Evolutionary conservation across 352 stramenopile genomes (phyloP).

Genomic region (Phytophthora kernoviae): DNA sequence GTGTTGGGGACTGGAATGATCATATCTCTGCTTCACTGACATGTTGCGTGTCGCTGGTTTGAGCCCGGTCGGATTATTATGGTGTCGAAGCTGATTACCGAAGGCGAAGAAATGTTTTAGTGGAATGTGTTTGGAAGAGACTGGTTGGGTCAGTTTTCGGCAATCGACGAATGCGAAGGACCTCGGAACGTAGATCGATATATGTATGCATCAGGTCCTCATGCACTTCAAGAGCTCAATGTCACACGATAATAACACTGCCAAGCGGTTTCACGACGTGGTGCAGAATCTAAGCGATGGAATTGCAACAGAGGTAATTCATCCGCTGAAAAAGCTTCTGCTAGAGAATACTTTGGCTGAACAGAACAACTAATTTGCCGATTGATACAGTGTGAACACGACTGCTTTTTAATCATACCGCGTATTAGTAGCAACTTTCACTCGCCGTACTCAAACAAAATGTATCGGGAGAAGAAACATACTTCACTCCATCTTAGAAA

Average conservation of each 20-base stretch:
- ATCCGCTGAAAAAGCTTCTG: too few species aligned
- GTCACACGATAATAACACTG: neutral
- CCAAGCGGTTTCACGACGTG: slow-evolving; percentile 14
- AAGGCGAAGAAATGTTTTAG: slow-evolving; percentile 41
- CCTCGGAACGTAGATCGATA: slow-evolving; percentile 4
- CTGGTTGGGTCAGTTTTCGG: slow-evolving; percentile 49
- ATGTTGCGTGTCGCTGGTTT: slow-evolving; percentile 31
- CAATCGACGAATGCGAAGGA: slow-evolving; percentile 9
- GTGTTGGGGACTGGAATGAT: slow-evolving; percentile 9
- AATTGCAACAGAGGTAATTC: too few species aligned
- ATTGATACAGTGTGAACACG: too few species aligned
- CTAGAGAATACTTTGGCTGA: too few species aligned
- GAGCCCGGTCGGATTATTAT: slow-evolving; percentile 43
- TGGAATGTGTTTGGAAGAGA: slow-evolving; percentile 55
- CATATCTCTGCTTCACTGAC: slow-evolving; percentile 16
- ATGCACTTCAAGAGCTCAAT: neutral
- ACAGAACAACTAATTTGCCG: too few species aligned
- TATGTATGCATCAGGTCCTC: slow-evolving; percentile 18
- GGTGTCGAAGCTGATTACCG: slow-evolving; percentile 48
- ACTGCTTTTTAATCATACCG: too few species aligned
- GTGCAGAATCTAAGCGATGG: slow-evolving; percentile 4
- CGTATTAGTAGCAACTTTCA: too few species aligned
- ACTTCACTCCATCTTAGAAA: too few species aligned
- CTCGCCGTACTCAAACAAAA: too few species aligned
- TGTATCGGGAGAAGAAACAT: too few species aligned